Evolutionary conservation across 352 stramenopile species (phyloP), one percentile per base, ranked within the genome.

Genomic region (Phytopythium boreale): DNA sequence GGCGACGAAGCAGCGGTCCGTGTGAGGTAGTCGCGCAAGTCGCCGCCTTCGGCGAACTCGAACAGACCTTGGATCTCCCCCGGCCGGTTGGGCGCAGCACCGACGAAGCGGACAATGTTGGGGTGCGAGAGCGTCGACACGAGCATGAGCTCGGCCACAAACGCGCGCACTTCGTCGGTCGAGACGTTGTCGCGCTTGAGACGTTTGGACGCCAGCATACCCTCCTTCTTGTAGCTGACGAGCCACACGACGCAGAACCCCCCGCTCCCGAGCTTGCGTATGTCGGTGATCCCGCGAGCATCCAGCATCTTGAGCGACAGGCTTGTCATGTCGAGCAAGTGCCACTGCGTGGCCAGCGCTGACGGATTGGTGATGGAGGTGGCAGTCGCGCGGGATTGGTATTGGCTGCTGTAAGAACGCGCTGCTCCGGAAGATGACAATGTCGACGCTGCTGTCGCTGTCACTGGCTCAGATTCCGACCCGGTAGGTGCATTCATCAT

Each of bases 131-230:
- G 70, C 29, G 66, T 62, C 0, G 79, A 68, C 3, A 88, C 73
- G 49, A 96, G 70, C 47, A 88, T 90, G 69, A 93, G 88, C 62
- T 95, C 87, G 7, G 66, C 68, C 14, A 90, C 64, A 22, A 95
- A 94, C 15, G 56, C 62, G 10, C 78, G 66, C 0, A 69, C 84
- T 15, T 70, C 66, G n/a, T 78, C 62, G 5, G 66, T 67, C 2
- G 72, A 87, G 2, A 72, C 56, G 22, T 85, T 68, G 56, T 80
- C 79, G 8, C 62, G 62, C 15, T 73, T 68, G 39, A 86, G 68
- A 2, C 79, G 71, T 56, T 90, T 90, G 17, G 73, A 87, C 6
- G 81, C 79, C 0, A 87, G n/a, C 0, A 82, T 39, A 10, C 73
- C 63, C 5, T 59, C 74, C 12, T 66, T 58, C 15, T 74, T 74